Conservation (phyloP, 441 rosid species). For the Pelargonium fulgidum region DNA sequence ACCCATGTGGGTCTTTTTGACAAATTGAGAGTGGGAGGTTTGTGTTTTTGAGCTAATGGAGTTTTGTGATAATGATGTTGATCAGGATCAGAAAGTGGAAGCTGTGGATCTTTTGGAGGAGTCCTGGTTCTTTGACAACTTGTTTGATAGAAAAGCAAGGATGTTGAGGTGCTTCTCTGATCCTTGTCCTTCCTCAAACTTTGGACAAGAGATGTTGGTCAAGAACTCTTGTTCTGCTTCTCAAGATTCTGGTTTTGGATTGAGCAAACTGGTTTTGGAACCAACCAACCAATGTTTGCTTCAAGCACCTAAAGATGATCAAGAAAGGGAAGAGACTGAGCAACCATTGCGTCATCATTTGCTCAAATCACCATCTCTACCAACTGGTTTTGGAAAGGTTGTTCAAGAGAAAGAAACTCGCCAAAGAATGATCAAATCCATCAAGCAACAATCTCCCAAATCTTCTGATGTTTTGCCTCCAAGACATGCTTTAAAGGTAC, state of each 20-base stretch:
- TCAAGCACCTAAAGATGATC: not conserved
- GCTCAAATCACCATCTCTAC: not conserved
- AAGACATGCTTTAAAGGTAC: not conserved
- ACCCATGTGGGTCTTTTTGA: constrained; percentile 2
- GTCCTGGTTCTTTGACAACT: constrained; percentile 55
- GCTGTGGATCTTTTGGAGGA: constrained; percentile 12
- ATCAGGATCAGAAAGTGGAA: not conserved
- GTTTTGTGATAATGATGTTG: not conserved
- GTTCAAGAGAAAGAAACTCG: not conserved
- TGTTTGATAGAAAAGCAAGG: constrained; percentile 29
- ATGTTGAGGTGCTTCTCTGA: constrained; percentile 63
- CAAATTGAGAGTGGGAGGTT: not conserved
- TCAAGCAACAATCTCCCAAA: not conserved
- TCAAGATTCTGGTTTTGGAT: not conserved
- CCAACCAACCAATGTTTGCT: not conserved
- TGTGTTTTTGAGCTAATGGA: not conserved
- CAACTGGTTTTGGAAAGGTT: not conserved
- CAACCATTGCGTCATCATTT: not conserved
- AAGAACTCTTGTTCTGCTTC: not conserved
- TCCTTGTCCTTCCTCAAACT: constrained; percentile 42
- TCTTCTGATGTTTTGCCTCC: not conserved
- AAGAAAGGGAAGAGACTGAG: not conserved
- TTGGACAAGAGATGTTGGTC: constrained; percentile 17
- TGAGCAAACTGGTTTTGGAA: not conserved
- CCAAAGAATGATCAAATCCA: not conserved